Base-by-base conservation (phyloP, 1,139 yeast species). In the Taphrina populina region DNA sequence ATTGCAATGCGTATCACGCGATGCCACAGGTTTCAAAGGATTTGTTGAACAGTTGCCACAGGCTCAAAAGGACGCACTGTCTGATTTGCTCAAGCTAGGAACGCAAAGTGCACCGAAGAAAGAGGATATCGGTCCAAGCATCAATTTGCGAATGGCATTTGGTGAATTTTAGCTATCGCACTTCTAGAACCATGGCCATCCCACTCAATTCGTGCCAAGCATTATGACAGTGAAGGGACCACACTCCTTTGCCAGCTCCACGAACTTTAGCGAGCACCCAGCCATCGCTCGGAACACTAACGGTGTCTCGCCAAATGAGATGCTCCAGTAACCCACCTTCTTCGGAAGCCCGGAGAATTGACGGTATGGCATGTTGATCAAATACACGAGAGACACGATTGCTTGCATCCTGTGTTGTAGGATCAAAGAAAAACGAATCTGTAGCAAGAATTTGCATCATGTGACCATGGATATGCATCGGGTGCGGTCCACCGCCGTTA, bases 181-280 rank as follows among this genome's bases (percentile, higher is more conserved):
- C 45, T 17, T 30, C 32, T 20, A 43, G 11, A 10, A 43, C 36
- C 63, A 83, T 69, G 58, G 86, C 85, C 65, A 84, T 75, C 54
- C 92, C 94, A 67, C 84, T 88, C 62, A 78, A 80, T 70, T 83
- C 77, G 72, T 84, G 94, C 94, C 94, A 84, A 64, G 83, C 85
- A 60, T 84, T 80, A 64, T 84, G 94, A 70, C 94, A 84, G 68
- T 84, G 94, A 80, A 84, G 83, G 64, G 83, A 77, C 90, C 92
- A 84, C 35, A 84, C 83, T 62, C 94, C 94, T 20, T 92, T 92
- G 67, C 84, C 84, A 64, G 82, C 79, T 34, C 90, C 86, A 63
- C 74, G 77, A 69, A 83, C 83, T 65, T 92, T 72, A 20, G 76
- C 62, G 20, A 77, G 69, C 61, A 85, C 76, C 65, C 80, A 80